Percentiles rank a stretch among this genome's conserved stretches.
These are phyloP conservation scores for Ophiostoma australiae DNA, from an alignment of 2,329 filamentous ascomycete genomes.

Conservation along the genomic window DNA sequence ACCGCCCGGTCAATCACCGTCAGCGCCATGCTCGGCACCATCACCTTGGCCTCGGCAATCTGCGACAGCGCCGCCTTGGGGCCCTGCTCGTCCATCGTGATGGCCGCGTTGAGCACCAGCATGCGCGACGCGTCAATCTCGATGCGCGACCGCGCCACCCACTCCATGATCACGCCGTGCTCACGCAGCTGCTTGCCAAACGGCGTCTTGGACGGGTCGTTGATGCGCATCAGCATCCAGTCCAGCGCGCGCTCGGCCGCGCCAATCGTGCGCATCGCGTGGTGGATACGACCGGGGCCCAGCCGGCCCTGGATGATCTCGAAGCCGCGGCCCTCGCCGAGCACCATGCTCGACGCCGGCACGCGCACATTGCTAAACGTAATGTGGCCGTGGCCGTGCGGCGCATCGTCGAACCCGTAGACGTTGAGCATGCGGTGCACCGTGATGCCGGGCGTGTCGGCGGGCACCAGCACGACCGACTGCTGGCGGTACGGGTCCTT, in stretches of 20 bases:
- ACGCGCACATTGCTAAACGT: conserved; percentile 86
- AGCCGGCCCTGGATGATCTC: conserved; percentile 98
- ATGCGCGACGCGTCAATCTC: conserved; percentile 92
- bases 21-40: conserved; percentile 76
- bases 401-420: conserved; percentile 96
- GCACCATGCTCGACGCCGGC: conserved; percentile 74
- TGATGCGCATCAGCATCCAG: conserved; percentile 90
- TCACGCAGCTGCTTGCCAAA: conserved; percentile 83
- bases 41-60: conserved; percentile 91
- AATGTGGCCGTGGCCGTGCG: conserved; percentile 93
- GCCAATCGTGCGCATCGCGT: conserved; percentile 93
- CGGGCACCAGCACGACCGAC: conserved; percentile 85
- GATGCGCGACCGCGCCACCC: conserved; percentile 85
- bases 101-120: conserved; percentile 86
- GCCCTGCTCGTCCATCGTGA: conserved; percentile 85
- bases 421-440: conserved; percentile 90
- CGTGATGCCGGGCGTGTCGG: conserved; percentile 76
- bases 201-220: conserved; percentile 83
- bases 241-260: conserved; percentile 87
- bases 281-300: conserved; percentile 92
- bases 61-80: conserved; percentile 87
- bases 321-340: conserved; percentile 90
- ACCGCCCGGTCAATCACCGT: conserved; percentile 90
- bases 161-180: conserved; percentile 92
- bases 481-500: conserved; percentile 80